A percentile compares a stretch with the other conserved stretches of the same genome.
Conservation (phyloP, 2,329 filamentous ascomycete species). For the Penicillium verrucosum region DNA sequence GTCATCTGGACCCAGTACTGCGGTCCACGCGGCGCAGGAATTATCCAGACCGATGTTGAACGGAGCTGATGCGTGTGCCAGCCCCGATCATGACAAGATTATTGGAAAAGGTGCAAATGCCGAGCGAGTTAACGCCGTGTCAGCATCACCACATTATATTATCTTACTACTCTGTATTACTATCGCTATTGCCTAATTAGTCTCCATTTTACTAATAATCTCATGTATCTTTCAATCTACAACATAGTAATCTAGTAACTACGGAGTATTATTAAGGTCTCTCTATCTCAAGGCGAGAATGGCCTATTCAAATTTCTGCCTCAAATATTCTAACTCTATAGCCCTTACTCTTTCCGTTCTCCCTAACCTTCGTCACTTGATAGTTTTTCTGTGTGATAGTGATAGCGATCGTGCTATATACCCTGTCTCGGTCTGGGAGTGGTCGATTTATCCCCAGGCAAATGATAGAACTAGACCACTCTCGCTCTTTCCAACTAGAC, state of each 20-base stretch:
- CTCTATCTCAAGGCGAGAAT: neutral
- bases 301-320: neutral
- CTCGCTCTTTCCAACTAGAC: constrained; percentile 18
- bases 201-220: neutral
- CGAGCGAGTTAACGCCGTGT: neutral
- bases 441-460: neutral
- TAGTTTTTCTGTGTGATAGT: constrained; percentile 11
- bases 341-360: neutral
- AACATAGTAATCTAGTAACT: too few species aligned
- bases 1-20: constrained; percentile 16
- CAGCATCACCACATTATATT: neutral
- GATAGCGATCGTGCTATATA: constrained; percentile 8
- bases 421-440: neutral
- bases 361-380: constrained; percentile 11
- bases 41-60: neutral
- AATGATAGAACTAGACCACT: neutral
- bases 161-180: neutral
- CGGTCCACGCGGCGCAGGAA: constrained; percentile 12
- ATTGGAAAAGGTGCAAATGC: neutral
- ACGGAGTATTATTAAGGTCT: neutral
- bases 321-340: neutral
- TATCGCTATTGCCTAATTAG: neutral
- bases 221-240: neutral
- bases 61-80: constrained; percentile 3
- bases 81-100: neutral